These are phyloP conservation scores for Pseudozyma pruni DNA, from an alignment of 1,284 basidiomycete species.

Conservation along the genomic window DNA sequence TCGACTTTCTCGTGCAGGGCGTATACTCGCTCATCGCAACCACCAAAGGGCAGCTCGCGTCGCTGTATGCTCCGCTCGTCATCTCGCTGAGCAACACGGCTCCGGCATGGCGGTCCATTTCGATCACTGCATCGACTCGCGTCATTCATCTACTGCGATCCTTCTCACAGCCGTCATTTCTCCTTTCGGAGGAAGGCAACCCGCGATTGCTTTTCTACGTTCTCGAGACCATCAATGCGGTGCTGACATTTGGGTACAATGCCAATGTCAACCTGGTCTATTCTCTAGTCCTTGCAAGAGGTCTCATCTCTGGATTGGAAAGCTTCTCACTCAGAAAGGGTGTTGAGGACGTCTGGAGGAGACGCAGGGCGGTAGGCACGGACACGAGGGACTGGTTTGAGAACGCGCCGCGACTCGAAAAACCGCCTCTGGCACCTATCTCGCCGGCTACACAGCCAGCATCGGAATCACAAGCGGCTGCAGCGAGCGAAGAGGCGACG, in stretches of 20 bases:
- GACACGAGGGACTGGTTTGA: constrained; percentile 40
- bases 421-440: constrained; percentile 17
- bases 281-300: constrained; percentile 82
- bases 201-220: constrained; percentile 90
- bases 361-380: constrained; percentile 21
- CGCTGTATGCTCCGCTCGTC: constrained; percentile 79
- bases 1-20: constrained; percentile 72
- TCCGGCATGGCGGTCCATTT: constrained; percentile 83
- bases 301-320: constrained; percentile 84
- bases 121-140: constrained; percentile 79
- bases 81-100: constrained; percentile 88
- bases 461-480: constrained; percentile 5
- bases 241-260: constrained; percentile 72
- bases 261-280: constrained; percentile 90
- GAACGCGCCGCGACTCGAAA: constrained; percentile 18
- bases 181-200: constrained; percentile 91
- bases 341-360: constrained; percentile 78
- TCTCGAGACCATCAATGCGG: constrained; percentile 88
- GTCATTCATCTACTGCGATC: constrained; percentile 87
- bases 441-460: neutral
- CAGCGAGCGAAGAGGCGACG: neutral
- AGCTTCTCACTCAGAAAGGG: constrained; percentile 85
- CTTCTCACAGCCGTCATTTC: constrained; percentile 86
- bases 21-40: constrained; percentile 86
- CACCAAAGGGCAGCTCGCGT: constrained; percentile 72